Evolutionary conservation across 1,284 basidiomycete species (phyloP).

Genomic region (Pseudozyma sp.): DNA sequence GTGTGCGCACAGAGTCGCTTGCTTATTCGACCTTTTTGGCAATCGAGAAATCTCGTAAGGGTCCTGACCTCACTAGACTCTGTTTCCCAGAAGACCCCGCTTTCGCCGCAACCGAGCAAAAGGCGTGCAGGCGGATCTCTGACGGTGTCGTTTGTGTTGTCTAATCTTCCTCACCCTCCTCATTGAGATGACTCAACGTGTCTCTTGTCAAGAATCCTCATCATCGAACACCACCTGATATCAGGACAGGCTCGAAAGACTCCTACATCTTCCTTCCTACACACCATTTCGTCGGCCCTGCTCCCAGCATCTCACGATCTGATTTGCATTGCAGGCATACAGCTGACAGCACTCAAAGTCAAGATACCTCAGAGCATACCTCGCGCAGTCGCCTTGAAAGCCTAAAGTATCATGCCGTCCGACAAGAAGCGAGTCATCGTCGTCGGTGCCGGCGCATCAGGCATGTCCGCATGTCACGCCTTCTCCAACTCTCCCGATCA

Average conservation of each 20-base stretch:
- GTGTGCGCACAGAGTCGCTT: too few species aligned
- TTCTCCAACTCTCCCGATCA: constrained; percentile 53
- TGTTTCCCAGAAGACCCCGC: too few species aligned
- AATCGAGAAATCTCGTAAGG: neutral
- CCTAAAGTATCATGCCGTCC: constrained; percentile 10
- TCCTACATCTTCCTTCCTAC: too few species aligned
- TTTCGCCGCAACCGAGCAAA: too few species aligned
- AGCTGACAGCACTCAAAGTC: neutral
- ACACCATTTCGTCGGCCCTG: too few species aligned
- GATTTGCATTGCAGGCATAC: neutral
- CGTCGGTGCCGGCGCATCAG: constrained; percentile 57
- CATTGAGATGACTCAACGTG: neutral
- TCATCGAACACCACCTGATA: neutral
- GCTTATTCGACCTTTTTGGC: neutral
- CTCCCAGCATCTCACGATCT: neutral
- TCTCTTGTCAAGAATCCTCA: neutral
- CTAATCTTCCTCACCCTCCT: neutral
- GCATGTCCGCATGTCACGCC: constrained; percentile 60
- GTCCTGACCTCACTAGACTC: too few species aligned
- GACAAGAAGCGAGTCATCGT: constrained; percentile 61
- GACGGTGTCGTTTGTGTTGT: too few species aligned
- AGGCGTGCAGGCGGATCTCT: too few species aligned
- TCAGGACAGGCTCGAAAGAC: too few species aligned
- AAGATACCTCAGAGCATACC: neutral
- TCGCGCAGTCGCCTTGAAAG: constrained; percentile 18